Evolutionary conservation across 1,284 basidiomycete genomes (phyloP).

Genomic region (Sporisorium graminicola): DNA sequence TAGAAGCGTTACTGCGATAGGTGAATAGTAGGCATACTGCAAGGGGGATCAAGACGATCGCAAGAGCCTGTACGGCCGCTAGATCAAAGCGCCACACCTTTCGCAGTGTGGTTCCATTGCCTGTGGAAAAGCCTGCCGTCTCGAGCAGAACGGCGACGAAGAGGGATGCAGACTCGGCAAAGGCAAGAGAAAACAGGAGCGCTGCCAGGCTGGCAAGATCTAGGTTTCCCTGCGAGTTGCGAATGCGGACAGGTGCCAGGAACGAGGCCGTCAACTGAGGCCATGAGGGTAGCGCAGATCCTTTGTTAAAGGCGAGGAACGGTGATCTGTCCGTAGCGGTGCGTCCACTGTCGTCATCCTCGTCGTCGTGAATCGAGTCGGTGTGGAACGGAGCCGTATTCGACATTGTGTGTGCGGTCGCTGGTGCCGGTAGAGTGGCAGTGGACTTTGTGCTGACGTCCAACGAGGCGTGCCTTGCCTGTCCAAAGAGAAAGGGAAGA

Average conservation of each 20-base stretch:
- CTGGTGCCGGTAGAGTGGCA: constrained; percentile 27
- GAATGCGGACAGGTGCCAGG: constrained; percentile 24
- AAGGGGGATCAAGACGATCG: constrained; percentile 46
- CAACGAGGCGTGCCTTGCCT: constrained; percentile 61
- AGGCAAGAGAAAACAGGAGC: constrained; percentile 58
- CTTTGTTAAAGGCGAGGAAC: constrained; percentile 29
- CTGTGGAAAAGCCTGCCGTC: constrained; percentile 37
- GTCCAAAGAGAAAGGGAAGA: constrained; percentile 62
- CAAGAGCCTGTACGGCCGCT: constrained; percentile 32
- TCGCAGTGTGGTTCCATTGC: constrained; percentile 37
- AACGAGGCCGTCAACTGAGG: constrained; percentile 30
- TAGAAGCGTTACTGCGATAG: constrained; percentile 46
- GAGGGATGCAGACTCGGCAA: constrained; percentile 60
- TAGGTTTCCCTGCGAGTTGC: constrained; percentile 27
- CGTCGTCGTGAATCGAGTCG: constrained; percentile 38
- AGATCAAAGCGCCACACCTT: constrained; percentile 44
- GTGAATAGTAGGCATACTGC: constrained; percentile 58
- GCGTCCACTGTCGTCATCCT: constrained; percentile 17
- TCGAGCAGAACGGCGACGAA: constrained; percentile 64
- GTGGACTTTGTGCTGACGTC: constrained; percentile 32
- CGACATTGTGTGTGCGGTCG: constrained; percentile 11
- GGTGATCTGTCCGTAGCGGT: constrained; percentile 28
- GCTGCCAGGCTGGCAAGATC: constrained; percentile 46
- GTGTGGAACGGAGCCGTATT: neutral
- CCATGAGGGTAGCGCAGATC: constrained; percentile 20